Conservation (phyloP, 139 green algal species). For the Coccomyxa sp. region DNA sequence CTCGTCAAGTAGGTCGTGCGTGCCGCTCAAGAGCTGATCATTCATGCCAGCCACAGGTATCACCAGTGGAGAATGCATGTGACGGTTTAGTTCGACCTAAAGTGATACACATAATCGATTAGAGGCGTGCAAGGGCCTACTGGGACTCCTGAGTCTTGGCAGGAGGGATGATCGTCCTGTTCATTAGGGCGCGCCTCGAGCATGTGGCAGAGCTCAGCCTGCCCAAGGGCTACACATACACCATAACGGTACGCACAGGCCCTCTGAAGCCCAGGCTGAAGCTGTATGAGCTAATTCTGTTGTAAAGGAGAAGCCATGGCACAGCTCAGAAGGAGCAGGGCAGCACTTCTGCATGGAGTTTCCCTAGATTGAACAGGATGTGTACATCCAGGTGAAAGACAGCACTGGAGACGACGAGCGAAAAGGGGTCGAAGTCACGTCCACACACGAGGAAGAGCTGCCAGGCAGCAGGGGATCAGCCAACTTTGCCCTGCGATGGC, state of each 20-base stretch:
- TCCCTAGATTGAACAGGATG: not conserved
- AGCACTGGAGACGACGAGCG: constrained; percentile 46
- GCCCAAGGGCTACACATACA: constrained; percentile 32
- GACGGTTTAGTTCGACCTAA: no score
- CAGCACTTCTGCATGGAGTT: not conserved
- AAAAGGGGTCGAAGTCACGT: constrained; percentile 47
- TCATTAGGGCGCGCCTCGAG: constrained; percentile 61
- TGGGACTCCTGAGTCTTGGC: no score
- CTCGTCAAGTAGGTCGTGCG: no score
- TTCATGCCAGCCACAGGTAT: no score
- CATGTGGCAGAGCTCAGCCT: constrained; percentile 52
- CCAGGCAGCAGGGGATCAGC: constrained; percentile 58
- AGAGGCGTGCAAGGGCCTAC: no score
- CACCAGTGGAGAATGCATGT: no score
- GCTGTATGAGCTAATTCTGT: not conserved
- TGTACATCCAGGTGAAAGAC: constrained; percentile 52
- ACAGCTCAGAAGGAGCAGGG: not conserved
- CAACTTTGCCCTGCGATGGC: constrained; percentile 68
- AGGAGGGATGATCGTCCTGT: constrained; percentile 53
- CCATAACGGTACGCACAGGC: constrained; percentile 38
- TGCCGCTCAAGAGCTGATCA: no score
- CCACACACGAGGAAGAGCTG: constrained; percentile 48
- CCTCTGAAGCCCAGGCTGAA: not conserved
- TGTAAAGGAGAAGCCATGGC: not conserved
- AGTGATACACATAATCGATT: no score